Evolutionary conservation across 225 moss, liverwort and hornwort species (phyloP).

Genomic region (Bryoerythrophyllum caledonicum): DNA sequence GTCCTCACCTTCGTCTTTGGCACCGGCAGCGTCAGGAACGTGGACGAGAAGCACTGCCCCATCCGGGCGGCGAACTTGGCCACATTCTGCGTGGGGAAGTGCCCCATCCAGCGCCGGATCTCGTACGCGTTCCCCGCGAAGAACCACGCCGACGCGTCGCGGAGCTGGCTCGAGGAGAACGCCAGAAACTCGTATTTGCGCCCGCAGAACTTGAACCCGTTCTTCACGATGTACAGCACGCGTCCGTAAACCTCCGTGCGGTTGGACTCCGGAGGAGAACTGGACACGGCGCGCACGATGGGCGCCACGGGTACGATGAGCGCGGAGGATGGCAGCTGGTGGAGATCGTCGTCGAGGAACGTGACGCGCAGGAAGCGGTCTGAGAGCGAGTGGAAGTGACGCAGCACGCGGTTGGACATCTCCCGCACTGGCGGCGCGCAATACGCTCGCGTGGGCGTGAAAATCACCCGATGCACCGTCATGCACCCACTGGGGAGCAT

Average conservation of each 20-base stretch:
- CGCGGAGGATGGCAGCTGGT: conserved; percentile 36
- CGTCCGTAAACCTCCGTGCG: conserved; percentile 62
- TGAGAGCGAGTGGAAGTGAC: conserved; percentile 51
- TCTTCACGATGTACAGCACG: conserved; percentile 39
- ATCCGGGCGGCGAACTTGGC: conserved; percentile 88
- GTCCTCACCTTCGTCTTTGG: conserved; percentile 19
- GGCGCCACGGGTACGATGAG: conserved; percentile 61
- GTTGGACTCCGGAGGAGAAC: not conserved
- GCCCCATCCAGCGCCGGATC: conserved; percentile 87
- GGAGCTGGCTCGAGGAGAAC: conserved; percentile 69
- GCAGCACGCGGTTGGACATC: conserved; percentile 77
- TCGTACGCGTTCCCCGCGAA: conserved; percentile 44
- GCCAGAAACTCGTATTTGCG: conserved; percentile 73
- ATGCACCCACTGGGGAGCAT: conserved; percentile 36
- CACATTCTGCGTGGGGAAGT: conserved; percentile 65
- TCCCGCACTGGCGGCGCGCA: conserved; percentile 73
- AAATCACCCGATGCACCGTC: conserved; percentile 59
- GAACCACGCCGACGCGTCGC: conserved; percentile 89
- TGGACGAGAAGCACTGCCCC: conserved; percentile 95
- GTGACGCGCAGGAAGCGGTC: conserved; percentile 85
- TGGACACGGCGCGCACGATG: conserved; percentile 51
- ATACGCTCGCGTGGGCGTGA: conserved; percentile 78
- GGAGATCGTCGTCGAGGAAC: conserved; percentile 73
- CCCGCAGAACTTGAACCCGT: conserved; percentile 68
- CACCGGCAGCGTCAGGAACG: conserved; percentile 56